Evolutionary conservation across 208 protist species (phyloP).

Genomic region (Tritrichomonas musculus): DNA sequence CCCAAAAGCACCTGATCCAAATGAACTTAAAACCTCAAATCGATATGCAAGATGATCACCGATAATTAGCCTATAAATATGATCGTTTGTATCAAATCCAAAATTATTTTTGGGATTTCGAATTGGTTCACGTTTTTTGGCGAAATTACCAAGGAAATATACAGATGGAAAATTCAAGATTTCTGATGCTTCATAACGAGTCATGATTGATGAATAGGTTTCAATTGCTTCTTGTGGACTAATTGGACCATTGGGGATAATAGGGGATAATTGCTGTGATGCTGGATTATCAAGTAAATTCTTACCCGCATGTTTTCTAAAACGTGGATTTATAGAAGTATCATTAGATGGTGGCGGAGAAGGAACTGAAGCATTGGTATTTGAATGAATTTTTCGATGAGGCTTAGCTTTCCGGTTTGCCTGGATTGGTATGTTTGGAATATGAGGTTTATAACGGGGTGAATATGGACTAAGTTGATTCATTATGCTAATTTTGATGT

Average conservation of each 20-base stretch:
- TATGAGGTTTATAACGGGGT: too few relatives aligned
- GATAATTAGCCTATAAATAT: not conserved
- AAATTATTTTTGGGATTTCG: not conserved
- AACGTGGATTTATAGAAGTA: too few relatives aligned
- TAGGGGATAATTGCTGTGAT: not conserved
- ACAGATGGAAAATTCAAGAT: not conserved
- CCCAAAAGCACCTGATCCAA: constrained; percentile 76
- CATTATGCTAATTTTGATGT: too few relatives aligned
- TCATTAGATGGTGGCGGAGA: too few relatives aligned
- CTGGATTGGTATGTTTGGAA: too few relatives aligned
- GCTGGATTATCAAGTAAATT: too few relatives aligned
- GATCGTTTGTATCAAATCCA: not conserved
- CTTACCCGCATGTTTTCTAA: too few relatives aligned
- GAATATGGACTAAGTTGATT: too few relatives aligned
- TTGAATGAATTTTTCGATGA: too few relatives aligned
- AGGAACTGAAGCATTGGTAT: too few relatives aligned
- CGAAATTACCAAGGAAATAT: not conserved
- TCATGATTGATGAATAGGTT: not conserved
- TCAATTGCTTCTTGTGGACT: not conserved
- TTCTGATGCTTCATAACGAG: not conserved
- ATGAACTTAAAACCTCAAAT: constrained; percentile 64
- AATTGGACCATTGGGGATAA: not conserved
- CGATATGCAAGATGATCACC: constrained; percentile 56
- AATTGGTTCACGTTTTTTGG: not conserved
- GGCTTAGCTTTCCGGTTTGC: too few relatives aligned